These are phyloP conservation scores for Dendrocalamus latiflorus DNA, from an alignment of 202 grass and related monocot species.

Conservation along the genomic window DNA sequence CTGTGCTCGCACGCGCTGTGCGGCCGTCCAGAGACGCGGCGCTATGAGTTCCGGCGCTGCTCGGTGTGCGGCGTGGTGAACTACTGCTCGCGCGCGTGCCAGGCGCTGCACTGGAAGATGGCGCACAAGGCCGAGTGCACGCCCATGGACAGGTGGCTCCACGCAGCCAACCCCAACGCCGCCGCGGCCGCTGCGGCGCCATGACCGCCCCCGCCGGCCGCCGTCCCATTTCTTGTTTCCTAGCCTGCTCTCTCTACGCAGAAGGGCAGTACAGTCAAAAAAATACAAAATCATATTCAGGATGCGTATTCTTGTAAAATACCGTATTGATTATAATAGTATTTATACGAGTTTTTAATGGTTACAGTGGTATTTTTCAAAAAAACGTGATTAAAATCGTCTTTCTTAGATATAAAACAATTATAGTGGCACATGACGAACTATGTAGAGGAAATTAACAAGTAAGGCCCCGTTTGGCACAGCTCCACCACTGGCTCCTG, in stretches of 20 bases:
- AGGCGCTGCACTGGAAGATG: slow-evolving; percentile 86
- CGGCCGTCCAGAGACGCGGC: slow-evolving; percentile 69
- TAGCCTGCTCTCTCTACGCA: not conserved
- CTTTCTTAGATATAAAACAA: too few species aligned
- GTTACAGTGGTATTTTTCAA: too few species aligned
- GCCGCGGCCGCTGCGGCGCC: not conserved
- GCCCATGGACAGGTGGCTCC: slow-evolving; percentile 47
- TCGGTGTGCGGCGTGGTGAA: slow-evolving; percentile 71
- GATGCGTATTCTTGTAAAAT: too few species aligned
- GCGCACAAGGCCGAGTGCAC: slow-evolving; percentile 63
- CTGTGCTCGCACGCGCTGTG: slow-evolving; percentile 81
- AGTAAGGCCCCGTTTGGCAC: too few species aligned
- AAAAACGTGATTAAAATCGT: too few species aligned
- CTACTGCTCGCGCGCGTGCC: slow-evolving; percentile 92
- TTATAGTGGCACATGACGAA: too few species aligned
- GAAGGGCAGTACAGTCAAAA: too few species aligned
- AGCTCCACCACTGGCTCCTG: too few species aligned
- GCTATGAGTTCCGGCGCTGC: slow-evolving; percentile 84
- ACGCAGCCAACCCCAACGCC: not conserved
- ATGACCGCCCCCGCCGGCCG: not conserved
- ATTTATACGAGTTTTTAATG: too few species aligned
- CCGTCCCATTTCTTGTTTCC: not conserved
- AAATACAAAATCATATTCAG: too few species aligned
- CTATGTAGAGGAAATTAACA: too few species aligned
- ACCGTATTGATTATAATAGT: too few species aligned